Evolutionary conservation across 768 basidiomycete genomes (phyloP), one percentile per base, ranked within the genome.

Genomic region (Suillus alpinus): DNA sequence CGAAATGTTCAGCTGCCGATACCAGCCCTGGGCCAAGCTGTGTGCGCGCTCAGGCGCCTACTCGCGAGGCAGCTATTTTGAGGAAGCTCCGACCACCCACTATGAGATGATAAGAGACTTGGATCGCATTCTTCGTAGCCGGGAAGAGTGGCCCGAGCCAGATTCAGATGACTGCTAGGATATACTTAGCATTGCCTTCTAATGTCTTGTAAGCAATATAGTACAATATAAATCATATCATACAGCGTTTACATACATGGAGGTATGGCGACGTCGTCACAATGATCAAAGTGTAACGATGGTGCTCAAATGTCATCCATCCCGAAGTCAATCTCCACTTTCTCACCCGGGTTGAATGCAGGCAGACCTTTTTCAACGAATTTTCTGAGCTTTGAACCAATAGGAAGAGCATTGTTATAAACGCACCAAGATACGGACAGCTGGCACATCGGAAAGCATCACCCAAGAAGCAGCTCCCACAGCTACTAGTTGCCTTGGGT

Each of bases 311-410:
- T 84, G 73, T 97, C 94, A 73, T 95, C 94, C 87, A 91, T 92
- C 56, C 83, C 85, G 62, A 95, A 82, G 69, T 90, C 85, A 62
- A 95, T 92, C 80, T 94, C 89, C 31, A 99, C 94, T 78, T 98
- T 96, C 79, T 98, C 94, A 59, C 97, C 97, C 2, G 97, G 96
- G 74, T 96, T 92, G 80, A 99, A 98, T 13, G 96, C 94, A 50
- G 97, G 97, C 32, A 98, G 83, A 66, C 97, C 96, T 98, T 67
- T 49, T n/a, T 46, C 34, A 13, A n/a, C 43, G 34, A 40, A 62
- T 51, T 36, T 31, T 64, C 57, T 64, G 58, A 65, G 59, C 44
- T 20, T 52, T 62, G 26, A 63, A 62, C 41, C 62, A 32, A 61
- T 31, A 16, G 16, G 23, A 58, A 41, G 9, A 55, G 39, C 41